phyloP scores from a whole-genome alignment of 305 asterid species.

The Euphrasia arctica region DNA sequence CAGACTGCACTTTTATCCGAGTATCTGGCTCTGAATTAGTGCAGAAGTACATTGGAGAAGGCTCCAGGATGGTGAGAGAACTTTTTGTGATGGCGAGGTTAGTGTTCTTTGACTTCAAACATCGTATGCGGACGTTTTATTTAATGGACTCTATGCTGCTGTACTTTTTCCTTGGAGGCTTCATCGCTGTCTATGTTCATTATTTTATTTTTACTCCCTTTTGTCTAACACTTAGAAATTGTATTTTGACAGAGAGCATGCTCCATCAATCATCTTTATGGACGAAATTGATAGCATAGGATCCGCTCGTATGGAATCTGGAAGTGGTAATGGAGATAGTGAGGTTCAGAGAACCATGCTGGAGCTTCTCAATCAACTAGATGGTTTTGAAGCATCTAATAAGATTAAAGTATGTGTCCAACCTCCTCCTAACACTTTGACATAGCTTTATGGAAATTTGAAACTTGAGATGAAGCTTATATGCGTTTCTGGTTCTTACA shows the following conservation, averaged over 20 bases:
- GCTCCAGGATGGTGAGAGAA: background rate
- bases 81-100: conserved; percentile 1
- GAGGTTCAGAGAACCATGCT: conserved; percentile 84
- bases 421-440: no score
- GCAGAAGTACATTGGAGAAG: background rate
- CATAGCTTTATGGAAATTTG: no score
- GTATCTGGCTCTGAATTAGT: background rate
- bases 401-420: conserved; percentile 46
- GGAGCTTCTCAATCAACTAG: conserved; percentile 84
- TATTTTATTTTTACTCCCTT: no score
- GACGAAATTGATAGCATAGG: conserved; percentile 88
- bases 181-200: no score
- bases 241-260: conserved; percentile 56
- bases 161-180: no score
- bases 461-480: no score
- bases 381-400: conserved; percentile 89
- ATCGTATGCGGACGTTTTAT: no score
- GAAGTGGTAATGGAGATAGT: conserved; percentile 80
- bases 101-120: background rate
- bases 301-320: conserved; percentile 72
- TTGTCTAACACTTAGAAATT: background rate
- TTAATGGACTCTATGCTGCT: no score
- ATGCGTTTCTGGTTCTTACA: conserved; percentile 21
- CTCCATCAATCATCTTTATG: conserved; percentile 81
- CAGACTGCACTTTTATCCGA: background rate